phyloP scores from a whole-genome alignment of 208 protist species.

The Wallacemonas sp. region DNA sequence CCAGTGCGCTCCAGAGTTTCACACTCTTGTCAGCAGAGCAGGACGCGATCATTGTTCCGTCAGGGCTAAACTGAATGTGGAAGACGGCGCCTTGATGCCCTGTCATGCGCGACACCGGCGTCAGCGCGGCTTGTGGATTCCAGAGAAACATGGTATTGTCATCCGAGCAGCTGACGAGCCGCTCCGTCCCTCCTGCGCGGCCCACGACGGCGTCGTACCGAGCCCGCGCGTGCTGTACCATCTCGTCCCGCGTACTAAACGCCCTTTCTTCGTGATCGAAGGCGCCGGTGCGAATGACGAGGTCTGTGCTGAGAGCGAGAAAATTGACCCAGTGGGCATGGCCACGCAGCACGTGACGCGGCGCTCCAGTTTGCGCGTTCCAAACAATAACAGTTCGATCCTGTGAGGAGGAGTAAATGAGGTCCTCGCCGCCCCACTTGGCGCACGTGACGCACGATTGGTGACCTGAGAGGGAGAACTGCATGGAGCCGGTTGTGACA shows the following conservation, averaged over 20 bases:
- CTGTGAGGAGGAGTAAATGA: slow-evolving; percentile 96
- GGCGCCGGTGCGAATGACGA: slow-evolving; percentile 93
- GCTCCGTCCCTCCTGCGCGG: slow-evolving; percentile 74
- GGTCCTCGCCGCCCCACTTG: slow-evolving; percentile 94
- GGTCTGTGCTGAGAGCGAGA: slow-evolving; percentile 97
- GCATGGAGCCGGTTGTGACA: slow-evolving; percentile 37
- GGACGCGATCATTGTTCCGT: slow-evolving; percentile 96
- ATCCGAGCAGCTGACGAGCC: slow-evolving; percentile 95
- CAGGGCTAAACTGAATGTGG: slow-evolving; percentile 96
- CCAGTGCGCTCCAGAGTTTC: slow-evolving; percentile 95
- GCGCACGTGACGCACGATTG: slow-evolving; percentile 96
- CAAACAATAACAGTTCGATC: slow-evolving; percentile 98
- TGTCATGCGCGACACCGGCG: slow-evolving; percentile 91
- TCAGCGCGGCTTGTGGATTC: slow-evolving; percentile 86
- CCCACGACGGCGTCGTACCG: slow-evolving; percentile 85
- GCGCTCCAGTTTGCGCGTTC: slow-evolving; percentile 77
- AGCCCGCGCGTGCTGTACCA: slow-evolving; percentile 59
- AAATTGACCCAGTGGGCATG: slow-evolving; percentile 99
- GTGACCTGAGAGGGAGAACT: slow-evolving; percentile 94
- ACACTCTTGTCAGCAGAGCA: slow-evolving; percentile 98
- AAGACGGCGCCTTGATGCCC: slow-evolving; percentile 95
- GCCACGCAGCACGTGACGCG: slow-evolving; percentile 85
- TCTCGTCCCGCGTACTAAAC: slow-evolving; percentile 53
- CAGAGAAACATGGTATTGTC: slow-evolving; percentile 98
- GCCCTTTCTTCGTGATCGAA: slow-evolving; percentile 93